Conservation (phyloP, 768 basidiomycete species). For the Psilocybe sp. region DNA sequence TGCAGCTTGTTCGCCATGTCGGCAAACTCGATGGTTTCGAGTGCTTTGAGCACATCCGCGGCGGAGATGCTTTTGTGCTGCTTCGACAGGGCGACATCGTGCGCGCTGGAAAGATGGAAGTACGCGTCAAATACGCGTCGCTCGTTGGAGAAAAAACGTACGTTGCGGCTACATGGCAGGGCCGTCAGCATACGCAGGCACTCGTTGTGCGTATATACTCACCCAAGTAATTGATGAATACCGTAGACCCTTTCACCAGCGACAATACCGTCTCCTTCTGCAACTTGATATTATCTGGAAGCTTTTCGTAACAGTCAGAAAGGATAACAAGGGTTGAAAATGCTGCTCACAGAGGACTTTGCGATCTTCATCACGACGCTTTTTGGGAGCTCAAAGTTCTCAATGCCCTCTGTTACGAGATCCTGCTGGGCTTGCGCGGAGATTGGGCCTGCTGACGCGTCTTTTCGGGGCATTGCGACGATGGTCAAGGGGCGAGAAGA, state of each 20-base stretch:
- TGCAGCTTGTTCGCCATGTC: slow-evolving; percentile 66
- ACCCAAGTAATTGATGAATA: slow-evolving; percentile 95
- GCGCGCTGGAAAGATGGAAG: slow-evolving; percentile 51
- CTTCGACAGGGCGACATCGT: slow-evolving; percentile 81
- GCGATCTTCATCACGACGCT: slow-evolving; percentile 81
- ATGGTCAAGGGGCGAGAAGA: too few species aligned
- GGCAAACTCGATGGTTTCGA: slow-evolving; percentile 75
- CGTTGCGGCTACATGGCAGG: slow-evolving; percentile 43
- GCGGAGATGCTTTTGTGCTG: slow-evolving; percentile 89
- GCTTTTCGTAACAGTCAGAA: slow-evolving; percentile 36
- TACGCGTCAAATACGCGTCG: slow-evolving; percentile 13
- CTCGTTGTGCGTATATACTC: slow-evolving; percentile 23
- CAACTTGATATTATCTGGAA: slow-evolving; percentile 82
- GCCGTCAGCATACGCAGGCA: neutral
- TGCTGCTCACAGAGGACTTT: slow-evolving; percentile 66
- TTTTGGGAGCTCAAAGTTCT: slow-evolving; percentile 87
- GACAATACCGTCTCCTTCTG: slow-evolving; percentile 89
- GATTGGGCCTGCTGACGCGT: slow-evolving; percentile 48
- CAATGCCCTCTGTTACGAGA: slow-evolving; percentile 79
- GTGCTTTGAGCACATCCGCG: slow-evolving; percentile 84
- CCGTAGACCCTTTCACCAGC: slow-evolving; percentile 84
- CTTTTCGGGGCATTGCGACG: slow-evolving; percentile 68
- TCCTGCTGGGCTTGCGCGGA: slow-evolving; percentile 80
- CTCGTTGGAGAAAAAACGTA: slow-evolving; percentile 21
- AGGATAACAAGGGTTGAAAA: neutral